phyloP scores from a whole-genome alignment of 805 yeast genomes.

The Wickerhamia fluorescens region DNA sequence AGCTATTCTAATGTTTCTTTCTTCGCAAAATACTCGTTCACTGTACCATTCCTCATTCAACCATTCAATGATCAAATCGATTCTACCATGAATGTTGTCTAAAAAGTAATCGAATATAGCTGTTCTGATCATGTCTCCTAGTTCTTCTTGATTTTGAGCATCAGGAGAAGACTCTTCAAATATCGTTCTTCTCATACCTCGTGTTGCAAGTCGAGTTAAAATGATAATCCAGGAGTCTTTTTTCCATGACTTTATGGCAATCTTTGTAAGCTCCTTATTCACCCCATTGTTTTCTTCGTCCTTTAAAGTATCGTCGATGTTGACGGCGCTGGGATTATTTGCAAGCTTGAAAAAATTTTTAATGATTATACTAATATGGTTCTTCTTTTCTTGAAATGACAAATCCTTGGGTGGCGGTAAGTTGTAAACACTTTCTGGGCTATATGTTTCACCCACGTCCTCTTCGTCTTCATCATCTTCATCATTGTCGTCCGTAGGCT shows the following conservation, averaged over 20 bases:
- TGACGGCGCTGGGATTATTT: constrained; percentile 13
- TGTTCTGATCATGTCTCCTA: constrained; percentile 58
- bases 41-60: constrained; percentile 90
- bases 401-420: constrained; percentile 54
- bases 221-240: constrained; percentile 72
- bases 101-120: constrained; percentile 68
- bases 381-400: constrained; percentile 47
- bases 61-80: constrained; percentile 84
- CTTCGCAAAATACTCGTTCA: constrained; percentile 40
- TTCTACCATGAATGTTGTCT: constrained; percentile 60
- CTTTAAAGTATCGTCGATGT: constrained; percentile 9
- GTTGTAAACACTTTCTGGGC: constrained; percentile 38
- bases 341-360: constrained; percentile 50
- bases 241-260: constrained; percentile 46
- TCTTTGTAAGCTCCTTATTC: constrained; percentile 48
- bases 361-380: constrained; percentile 51
- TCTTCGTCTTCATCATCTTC: constrained; percentile 13
- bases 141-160: constrained; percentile 24
- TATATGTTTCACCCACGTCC: constrained; percentile 18
- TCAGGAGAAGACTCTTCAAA: constrained; percentile 15
- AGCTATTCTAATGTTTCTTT: constrained; percentile 8
- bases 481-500: constrained; percentile 1
- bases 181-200: constrained; percentile 52
- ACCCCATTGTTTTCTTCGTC: constrained; percentile 20
- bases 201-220: constrained; percentile 68